A percentile compares a stretch with the other conserved stretches of the same genome.
phyloP scores from a whole-genome alignment of 345 rosid species.

The Trapa bicornis region DNA sequence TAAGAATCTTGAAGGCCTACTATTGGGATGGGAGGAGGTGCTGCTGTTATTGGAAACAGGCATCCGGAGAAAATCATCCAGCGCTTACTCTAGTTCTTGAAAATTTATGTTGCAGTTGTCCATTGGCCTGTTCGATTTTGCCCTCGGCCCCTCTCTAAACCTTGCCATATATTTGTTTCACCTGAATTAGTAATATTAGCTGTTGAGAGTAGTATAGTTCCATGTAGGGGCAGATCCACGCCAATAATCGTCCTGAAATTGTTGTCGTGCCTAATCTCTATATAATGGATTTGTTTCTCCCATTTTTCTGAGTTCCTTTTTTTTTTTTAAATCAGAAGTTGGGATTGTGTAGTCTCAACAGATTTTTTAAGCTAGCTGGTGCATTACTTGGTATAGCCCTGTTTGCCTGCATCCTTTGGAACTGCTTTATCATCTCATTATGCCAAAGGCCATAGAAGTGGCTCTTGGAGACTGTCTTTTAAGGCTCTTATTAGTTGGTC shows the following conservation, averaged over 20 bases:
- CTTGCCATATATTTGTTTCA: background rate
- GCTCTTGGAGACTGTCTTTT: too few relatives aligned
- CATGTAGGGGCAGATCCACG: background rate
- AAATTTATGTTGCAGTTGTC: background rate
- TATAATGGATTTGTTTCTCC: background rate
- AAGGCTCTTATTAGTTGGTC: too few relatives aligned
- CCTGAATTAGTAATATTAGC: background rate
- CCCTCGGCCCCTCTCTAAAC: background rate
- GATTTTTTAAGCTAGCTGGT: background rate
- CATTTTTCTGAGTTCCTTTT: background rate
- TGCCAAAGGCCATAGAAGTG: too few relatives aligned
- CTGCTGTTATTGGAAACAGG: background rate
- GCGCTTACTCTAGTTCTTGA: background rate
- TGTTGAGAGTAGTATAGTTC: background rate
- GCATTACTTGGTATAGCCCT: background rate
- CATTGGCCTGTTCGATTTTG: background rate
- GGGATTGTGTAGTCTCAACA: background rate
- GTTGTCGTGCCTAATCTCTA: background rate
- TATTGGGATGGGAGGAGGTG: background rate
- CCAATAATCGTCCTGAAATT: background rate
- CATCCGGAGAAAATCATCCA: background rate
- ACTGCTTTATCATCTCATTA: too few relatives aligned
- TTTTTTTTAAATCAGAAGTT: background rate
- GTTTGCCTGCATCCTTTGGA: too few relatives aligned
- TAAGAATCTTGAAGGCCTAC: background rate